Evolutionary conservation across 768 basidiomycete genomes (phyloP), one percentile per base, ranked within the genome.

Genomic region (Pleurotus sapidus): DNA sequence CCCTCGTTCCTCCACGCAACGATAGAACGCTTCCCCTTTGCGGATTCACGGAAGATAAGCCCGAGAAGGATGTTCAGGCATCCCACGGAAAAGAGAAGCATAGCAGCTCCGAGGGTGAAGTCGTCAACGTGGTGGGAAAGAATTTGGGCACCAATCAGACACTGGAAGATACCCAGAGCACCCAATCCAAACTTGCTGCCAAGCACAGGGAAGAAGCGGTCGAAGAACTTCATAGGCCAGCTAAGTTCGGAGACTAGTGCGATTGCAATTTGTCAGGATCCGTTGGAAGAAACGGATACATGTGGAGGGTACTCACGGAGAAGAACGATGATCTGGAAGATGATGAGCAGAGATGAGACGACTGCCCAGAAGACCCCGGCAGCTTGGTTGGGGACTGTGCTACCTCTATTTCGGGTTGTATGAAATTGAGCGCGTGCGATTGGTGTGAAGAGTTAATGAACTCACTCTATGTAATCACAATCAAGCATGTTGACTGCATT

Each of bases 301-400:
- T 4, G 27, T 30, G 20, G 48, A 55, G 30, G 30, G 30, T 11
- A 55, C 61, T 30, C 20, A 62, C 61, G 71, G 60, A 94, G 71
- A 65, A 96, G 85, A 30, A 93, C 77, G 64, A 94, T 69, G 59
- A 88, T 82, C 75, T 95, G 90, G 70, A 90, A 86, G 60, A 94
- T 84, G 70, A 96, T 92, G 70, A 96, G 82, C 56, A 96, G 79
- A 59, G 91, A 80, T 71, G 93, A 92, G 60, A 95, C 75, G 60
- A 96, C 86, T 4, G 91, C 90, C 91, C 93, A 97, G 74, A 97
- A 96, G 7, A 84, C 82, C 24, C 94, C 94, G 17, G 91, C 94
- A 27, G 91, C 82, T 69, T 96, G 93, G 70, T 93, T 92, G 3
- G 94, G 94, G 4, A 97, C 92, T 2, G 92, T 92, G 70, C 87